A percentile compares a stretch with the other conserved stretches of the same genome.
These are phyloP conservation scores for Flaveria linearis DNA, from an alignment of 129 eudicot genomes.

Conservation along the genomic window DNA sequence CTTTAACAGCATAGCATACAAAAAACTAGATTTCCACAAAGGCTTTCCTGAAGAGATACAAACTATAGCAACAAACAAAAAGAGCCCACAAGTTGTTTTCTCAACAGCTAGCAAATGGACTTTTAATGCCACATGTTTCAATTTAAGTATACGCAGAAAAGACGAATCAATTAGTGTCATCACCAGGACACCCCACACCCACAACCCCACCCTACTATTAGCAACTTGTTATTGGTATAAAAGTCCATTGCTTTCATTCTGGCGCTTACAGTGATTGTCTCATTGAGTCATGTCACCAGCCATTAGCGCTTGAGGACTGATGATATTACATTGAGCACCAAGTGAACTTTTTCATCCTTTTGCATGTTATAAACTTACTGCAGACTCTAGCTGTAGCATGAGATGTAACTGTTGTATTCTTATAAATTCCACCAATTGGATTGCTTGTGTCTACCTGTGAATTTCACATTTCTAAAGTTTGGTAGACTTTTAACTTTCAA, in stretches of 20 bases:
- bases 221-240: conserved; percentile 40
- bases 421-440: conserved; percentile 20
- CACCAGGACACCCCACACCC: conserved; percentile 8
- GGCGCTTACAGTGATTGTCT: conserved; percentile 32
- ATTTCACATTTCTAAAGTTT: background rate
- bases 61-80: conserved; percentile 13
- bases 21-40: conserved; percentile 22
- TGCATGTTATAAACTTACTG: background rate
- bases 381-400: conserved; percentile 19
- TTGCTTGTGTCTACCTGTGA: background rate
- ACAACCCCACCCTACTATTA: conserved; percentile 21
- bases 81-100: conserved; percentile 36
- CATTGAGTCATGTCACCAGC: conserved; percentile 35
- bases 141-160: conserved; percentile 35
- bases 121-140: conserved; percentile 44
- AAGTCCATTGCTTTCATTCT: conserved; percentile 39
- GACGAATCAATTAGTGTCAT: conserved; percentile 44
- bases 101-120: conserved; percentile 33
- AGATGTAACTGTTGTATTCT: conserved; percentile 26
- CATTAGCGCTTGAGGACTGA: conserved; percentile 21
- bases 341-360: conserved; percentile 13
- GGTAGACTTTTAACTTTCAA: background rate
- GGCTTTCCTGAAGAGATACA: background rate
- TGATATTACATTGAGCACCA: conserved; percentile 21
- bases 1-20: conserved; percentile 8